Evolutionary conservation across 1,284 basidiomycete species (phyloP), one percentile per base, ranked within the genome.

Genomic region (Golubevia pallescens): DNA sequence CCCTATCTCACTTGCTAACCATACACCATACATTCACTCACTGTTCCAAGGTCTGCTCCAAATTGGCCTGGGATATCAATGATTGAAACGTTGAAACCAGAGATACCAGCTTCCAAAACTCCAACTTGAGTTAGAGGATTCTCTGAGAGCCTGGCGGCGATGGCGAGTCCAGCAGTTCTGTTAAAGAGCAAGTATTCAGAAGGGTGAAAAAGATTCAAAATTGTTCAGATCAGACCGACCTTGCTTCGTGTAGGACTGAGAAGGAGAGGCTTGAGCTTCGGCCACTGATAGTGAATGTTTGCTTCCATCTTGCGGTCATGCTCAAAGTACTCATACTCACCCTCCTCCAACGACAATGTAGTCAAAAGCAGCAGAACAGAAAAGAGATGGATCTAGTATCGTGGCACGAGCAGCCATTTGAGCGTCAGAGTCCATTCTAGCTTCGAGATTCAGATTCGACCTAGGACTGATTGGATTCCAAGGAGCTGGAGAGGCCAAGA

Each of bases 271-370:
- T n/a, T n/a, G n/a, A n/a, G n/a, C n/a, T n/a, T n/a, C n/a, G n/a
- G n/a, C n/a, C n/a, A n/a, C n/a, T n/a, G n/a, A n/a, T n/a, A n/a
- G n/a, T n/a, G n/a, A n/a, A n/a, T n/a, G n/a, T n/a, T n/a, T n/a
- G n/a, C n/a, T n/a, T n/a, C n/a, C 28, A 28, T 28, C 28, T 28
- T 28, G 28, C 42, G 16, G 34, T 38, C 34, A 38, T 38, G 5
- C 34, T 38, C 34, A 38, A 38, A 4, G 10, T 38, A 10, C 34
- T 38, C 42, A 48, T 10, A 38, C 34, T 38, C 34, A 38, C 34
- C 34, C 77, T 52, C 75, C 79, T 2, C 79, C 79, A 19, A 73
- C 70, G 48, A 79, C 71, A 55, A 81, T 72, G 58, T 79, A 81
- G 69, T 81, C 78, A 60, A 5, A 38, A 5, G 3, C 42, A 48